Base-by-base conservation (phyloP, 192 early-diverging fungal genomes). In the Coemansia sp. region DNA sequence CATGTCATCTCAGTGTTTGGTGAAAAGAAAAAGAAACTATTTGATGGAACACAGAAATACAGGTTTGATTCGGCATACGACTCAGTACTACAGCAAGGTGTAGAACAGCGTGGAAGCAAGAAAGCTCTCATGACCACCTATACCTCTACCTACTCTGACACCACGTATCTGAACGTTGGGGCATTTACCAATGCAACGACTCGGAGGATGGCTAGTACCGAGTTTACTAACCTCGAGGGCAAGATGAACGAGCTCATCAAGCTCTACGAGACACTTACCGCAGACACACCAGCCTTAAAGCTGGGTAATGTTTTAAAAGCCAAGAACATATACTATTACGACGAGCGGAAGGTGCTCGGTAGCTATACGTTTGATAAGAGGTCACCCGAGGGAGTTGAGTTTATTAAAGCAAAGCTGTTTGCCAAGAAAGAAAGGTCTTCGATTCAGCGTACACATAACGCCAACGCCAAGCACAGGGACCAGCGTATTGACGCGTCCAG, bases 291-390 rank as follows among this genome's bases (percentile, higher is more conserved):
- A 3, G 57, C 31, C 15, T 15, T 6, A 18, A 34, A n/a, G 31
- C 13, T 33, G 13, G 33, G 31, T 3, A 34, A 3, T 15, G 1
- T 60, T 33, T 33, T 60, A 3, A 7, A 31, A 3, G 31, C 31
- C 29, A 60, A 60, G 57, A 34, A 60, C 57, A 60, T 60, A 1
- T n/a, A 36, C 16, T 60, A 60, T 2, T 60, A 36, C 15, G 57
- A 60, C 15, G 29, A 31, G 31, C 57, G 57, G 5, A 60, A 33
- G 16, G 22, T 12, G 10, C 8, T 36, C 9, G 36, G 36, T 24
- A 24, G 24, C 40, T 60, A 36, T 18, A 12, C 57, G 31, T 60
- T 60, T 18, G 57, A 60, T 24, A 60, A 60, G 29, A 31, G 57
- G 57, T 60, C 57, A 6, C 15, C 29, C 61, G 61, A 63, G n/a